These are phyloP conservation scores for Penicillium glabrum DNA, from an alignment of 2,329 filamentous ascomycete genomes.

Conservation along the genomic window DNA sequence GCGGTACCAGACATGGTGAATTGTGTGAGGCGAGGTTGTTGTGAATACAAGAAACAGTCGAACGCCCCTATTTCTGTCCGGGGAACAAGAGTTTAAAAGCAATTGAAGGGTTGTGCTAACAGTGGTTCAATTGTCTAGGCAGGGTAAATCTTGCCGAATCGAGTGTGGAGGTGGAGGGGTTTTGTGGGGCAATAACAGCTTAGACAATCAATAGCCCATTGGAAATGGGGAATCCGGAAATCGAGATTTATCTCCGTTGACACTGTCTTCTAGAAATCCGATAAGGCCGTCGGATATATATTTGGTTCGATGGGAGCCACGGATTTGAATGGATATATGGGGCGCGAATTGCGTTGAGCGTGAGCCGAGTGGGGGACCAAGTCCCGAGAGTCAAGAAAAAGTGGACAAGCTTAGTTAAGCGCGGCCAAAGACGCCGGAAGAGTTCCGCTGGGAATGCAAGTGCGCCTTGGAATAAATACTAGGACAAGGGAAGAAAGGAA, in stretches of 20 bases:
- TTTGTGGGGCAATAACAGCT: background rate
- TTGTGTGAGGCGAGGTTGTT: background rate
- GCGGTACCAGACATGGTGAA: conserved; percentile 1
- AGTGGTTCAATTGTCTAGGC: background rate
- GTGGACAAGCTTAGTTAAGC: background rate
- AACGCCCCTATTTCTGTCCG: background rate
- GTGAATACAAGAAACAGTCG: background rate
- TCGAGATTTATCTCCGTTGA: conserved; percentile 7
- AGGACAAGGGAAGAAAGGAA: background rate
- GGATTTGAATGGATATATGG: background rate
- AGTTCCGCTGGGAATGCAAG: background rate
- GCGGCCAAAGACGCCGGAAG: background rate
- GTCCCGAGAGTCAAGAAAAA: background rate
- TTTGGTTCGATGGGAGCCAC: background rate
- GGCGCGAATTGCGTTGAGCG: conserved; percentile 8
- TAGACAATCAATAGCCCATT: background rate
- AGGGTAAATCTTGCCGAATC: conserved; percentile 11
- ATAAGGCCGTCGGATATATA: background rate
- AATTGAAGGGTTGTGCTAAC: background rate
- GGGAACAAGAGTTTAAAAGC: background rate
- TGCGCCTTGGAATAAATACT: background rate
- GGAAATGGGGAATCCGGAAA: background rate
- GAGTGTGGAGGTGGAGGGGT: background rate
- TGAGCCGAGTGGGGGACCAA: conserved; percentile 14
- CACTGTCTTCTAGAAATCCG: background rate